Conservation (phyloP, 2,329 filamentous ascomycete genomes). For the Clonostachys solani region DNA sequence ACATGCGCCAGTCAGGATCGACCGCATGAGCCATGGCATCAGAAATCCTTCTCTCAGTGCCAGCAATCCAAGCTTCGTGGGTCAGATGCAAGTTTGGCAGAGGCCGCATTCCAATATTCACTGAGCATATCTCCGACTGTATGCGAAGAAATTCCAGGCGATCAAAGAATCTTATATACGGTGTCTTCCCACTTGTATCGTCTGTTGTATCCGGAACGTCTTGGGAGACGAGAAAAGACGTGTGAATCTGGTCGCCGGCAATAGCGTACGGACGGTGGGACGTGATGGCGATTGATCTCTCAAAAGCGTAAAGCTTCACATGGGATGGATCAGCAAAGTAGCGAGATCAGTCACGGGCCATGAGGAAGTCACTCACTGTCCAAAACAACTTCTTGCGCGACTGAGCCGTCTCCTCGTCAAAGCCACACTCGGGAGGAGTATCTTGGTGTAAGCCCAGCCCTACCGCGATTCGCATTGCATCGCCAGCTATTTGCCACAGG, state of each 20-base stretch:
- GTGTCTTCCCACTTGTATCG: neutral
- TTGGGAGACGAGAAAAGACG: neutral
- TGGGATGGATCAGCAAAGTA: neutral
- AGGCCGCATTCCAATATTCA: neutral
- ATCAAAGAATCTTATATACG: neutral
- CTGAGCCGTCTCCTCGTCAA: neutral
- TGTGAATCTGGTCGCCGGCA: neutral
- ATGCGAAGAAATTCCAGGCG: neutral
- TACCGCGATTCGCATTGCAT: neutral
- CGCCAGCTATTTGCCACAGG: neutral
- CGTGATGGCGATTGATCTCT: neutral
- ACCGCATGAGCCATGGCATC: neutral
- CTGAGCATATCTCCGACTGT: neutral
- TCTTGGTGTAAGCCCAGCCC: neutral
- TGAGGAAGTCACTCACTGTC: neutral
- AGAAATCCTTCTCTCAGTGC: neutral
- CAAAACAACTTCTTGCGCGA: neutral
- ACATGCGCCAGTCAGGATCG: neutral
- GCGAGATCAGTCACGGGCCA: too few relatives aligned
- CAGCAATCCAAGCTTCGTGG: neutral
- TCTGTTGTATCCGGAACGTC: neutral
- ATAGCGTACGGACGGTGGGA: neutral
- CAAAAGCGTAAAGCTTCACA: neutral
- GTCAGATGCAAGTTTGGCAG: neutral
- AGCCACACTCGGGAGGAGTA: neutral